Percentiles rank a stretch among this genome's conserved stretches.
phyloP scores from a whole-genome alignment of 2,329 filamentous ascomycete species.

The Chaetomiaceae sp. region DNA sequence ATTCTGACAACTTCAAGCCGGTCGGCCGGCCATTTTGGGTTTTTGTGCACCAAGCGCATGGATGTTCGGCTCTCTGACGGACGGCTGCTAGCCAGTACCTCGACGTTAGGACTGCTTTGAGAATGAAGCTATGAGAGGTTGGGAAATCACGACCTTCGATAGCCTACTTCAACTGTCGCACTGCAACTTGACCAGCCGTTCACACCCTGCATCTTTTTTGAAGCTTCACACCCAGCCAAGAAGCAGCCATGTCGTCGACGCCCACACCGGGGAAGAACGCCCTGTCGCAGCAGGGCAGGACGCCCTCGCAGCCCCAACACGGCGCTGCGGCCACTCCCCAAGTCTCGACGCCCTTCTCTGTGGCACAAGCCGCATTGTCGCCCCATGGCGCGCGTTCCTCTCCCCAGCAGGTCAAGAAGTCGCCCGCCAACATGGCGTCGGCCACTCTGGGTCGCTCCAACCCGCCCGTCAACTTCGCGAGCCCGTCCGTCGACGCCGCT shows the following conservation, averaged over 20 bases:
- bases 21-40: no score
- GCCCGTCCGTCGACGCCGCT: conserved; percentile 56
- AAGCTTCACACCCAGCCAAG: no score
- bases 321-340: conserved; percentile 54
- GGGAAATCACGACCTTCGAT: no score
- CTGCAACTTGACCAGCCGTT: no score
- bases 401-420: conserved; percentile 59
- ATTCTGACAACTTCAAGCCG: no score
- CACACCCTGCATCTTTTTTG: no score
- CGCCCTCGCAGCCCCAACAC: conserved; percentile 40
- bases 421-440: conserved; percentile 45
- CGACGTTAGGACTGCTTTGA: neutral
- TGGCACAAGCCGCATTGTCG: conserved; percentile 52
- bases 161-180: no score
- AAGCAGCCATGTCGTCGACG: conserved; percentile 40
- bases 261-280: conserved; percentile 42
- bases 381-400: conserved; percentile 53
- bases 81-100: neutral
- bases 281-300: conserved; percentile 46
- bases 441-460: conserved; percentile 42
- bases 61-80: neutral
- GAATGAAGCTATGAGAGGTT: no score
- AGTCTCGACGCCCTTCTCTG: conserved; percentile 61
- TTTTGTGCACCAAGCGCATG: neutral
- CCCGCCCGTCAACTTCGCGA: conserved; percentile 54